Evolutionary conservation across 2,329 filamentous ascomycete genomes (phyloP), one percentile per base, ranked within the genome.

Genomic region (Penicillium sp.): DNA sequence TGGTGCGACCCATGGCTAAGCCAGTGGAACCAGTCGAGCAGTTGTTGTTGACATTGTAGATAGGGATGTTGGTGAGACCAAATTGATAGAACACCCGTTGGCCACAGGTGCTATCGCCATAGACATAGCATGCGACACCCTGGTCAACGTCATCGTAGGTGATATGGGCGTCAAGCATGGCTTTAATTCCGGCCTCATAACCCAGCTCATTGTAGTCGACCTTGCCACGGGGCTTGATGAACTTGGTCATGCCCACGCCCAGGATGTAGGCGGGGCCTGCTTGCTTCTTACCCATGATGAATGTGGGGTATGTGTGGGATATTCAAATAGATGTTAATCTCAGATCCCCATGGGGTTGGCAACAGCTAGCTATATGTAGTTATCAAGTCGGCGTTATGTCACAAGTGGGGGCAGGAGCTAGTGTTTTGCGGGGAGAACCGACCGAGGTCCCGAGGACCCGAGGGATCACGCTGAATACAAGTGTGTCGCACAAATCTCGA

Each of bases 31-130:
- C 95, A 0, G 93, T 98, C 4, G 91, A 91, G 83, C 93, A 98
- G 81, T 97, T 97, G 83, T 98, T 98, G 85, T 97, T 98, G 72
- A 96, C 92, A 72, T 98, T 98, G 83, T 96, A 93, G 73, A 98
- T 92, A 69, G 93, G 93, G 68, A 98, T 97, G 71, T 89, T 84
- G 44, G 93, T 97, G 88, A 98, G 93, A 80, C 93, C 95, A 76
- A 98, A 97, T 79, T 98, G 93, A 80, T 98, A 98, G 79, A 98
- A 97, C 71, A 98, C 93, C 64, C 93, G 89, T 81, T 98, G 93
- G 48, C 93, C 93, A 77, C 90, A 95, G 55, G 93, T 96, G 62
- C 88, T 92, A 80, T 98, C 93, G 71, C 93, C 93, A 75, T 96
- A 97, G 83, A 92, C 96, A 82, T 96, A 98, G 83, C 93, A 97